phyloP scores from a whole-genome alignment of 1,284 basidiomycete genomes.

The Rhodofomes roseus region DNA sequence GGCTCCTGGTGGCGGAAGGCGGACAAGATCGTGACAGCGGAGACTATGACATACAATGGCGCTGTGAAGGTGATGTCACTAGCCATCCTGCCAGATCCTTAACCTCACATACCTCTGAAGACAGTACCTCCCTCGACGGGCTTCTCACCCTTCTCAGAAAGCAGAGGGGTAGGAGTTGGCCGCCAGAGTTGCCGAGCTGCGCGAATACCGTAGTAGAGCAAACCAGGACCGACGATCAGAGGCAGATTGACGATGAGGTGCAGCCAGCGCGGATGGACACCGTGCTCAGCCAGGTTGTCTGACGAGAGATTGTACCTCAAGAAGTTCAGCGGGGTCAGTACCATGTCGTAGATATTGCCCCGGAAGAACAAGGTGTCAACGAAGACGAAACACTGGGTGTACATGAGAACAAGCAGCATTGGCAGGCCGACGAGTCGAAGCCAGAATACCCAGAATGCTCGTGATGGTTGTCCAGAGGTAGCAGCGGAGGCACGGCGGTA shows the following conservation, averaged over 20 bases:
- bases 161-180: not conserved
- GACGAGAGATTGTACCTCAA: constrained; percentile 35
- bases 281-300: constrained; percentile 36
- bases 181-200: constrained; percentile 12
- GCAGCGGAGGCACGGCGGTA: constrained; percentile 3
- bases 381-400: constrained; percentile 18
- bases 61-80: constrained; percentile 15
- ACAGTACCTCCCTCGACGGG: not conserved
- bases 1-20: constrained; percentile 39
- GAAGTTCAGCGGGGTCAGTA: constrained; percentile 37
- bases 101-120: not conserved
- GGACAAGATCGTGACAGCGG: constrained; percentile 30
- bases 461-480: not conserved
- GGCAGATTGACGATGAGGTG: constrained; percentile 37
- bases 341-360: constrained; percentile 15
- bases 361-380: constrained; percentile 32
- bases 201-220: constrained; percentile 23
- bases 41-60: constrained; percentile 26
- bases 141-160: not conserved
- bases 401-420: constrained; percentile 16
- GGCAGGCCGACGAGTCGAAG: constrained; percentile 13
- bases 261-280: constrained; percentile 38
- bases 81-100: not conserved
- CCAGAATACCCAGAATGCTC: not conserved
- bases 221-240: constrained; percentile 34